Base-by-base conservation (phyloP, 225 moss, liverwort and hornwort species). In the Pseudoscleropodium purum region DNA sequence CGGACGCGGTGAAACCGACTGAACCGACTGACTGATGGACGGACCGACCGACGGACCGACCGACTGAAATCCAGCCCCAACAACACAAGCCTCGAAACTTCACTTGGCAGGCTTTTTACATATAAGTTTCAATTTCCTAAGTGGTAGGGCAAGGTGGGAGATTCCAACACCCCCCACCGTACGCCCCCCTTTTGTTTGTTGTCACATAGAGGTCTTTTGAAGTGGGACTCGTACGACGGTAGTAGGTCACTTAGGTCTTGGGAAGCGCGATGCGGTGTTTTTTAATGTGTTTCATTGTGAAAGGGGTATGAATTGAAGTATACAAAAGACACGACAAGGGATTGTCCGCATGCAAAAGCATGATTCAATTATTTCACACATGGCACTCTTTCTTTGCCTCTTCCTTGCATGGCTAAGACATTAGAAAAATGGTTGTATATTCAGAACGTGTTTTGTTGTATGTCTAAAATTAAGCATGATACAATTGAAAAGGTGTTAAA, bases 401-500 rank as follows among this genome's bases (percentile, higher is more conserved):
- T 9, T 9, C 3, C 2, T 47, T 24, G 3, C 3, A 3, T 9
- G 23, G 8, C 10, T 8, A 78, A 56, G 8, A 23, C 2, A 0
- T 2, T 49, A 20, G 5, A 20, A 33, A 56, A 75, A 33, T 75
- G 20, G 47, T 47, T 11, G 0, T 3, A 6, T 7, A 31, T 47
- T 47, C 14, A 25, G 24, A 1, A 7, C 26, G 15, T 9, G 2
- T 21, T 56, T 16, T 56, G 10, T n/a, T 15, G 11, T 6, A 6
- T 18, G 9, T 21, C 23, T 2, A 8, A 56, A 21, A 10, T 56
- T 11, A 10, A 25, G 11, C 5, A 0, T 6, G 2, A 15, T 24
- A 15, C 0, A 1, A 4, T 57, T 1, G 0, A 10, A 10, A 0
- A 56, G 16, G 16, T 16, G 1, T 37, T 56, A 1, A 1, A n/a